Base-by-base conservation (phyloP, 2,329 filamentous ascomycete genomes). In the Alternaria arborescens region DNA sequence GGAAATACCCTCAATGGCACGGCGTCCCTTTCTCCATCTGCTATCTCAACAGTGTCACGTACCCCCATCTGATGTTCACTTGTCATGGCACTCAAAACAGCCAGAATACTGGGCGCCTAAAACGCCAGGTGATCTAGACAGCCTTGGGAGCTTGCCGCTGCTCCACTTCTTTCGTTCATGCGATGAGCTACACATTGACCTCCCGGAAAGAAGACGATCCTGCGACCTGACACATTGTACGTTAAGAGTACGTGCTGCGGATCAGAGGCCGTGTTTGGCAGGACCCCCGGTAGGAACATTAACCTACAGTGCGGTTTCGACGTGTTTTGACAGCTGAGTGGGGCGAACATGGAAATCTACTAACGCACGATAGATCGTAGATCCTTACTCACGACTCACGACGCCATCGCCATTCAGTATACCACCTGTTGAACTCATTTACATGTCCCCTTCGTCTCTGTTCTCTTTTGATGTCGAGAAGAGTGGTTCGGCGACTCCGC, bases 1-100 rank as follows among this genome's bases (percentile, higher is more conserved):
- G 43, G 38, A 55, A 55, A 55, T 55, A 55, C 53, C 53, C 53
- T 55, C 22, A 48, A 55, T 55, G 43, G 34, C 43, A 48, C 16
- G 53, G 42, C 44, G 43, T 28, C 20, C 24, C 43, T 55, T 55
- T 4, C 48, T 50, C 32, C 24, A 41, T 24, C 20, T 38, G 16
- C 8, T 14, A 26, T 38, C 32, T 22, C n/a, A 32, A 5, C 32
- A 26, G 38, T 30, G 20, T 18, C 46, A 50, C 1, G n/a, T 18
- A 22, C 26, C 34, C 8, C 14, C 46, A 22, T 41, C 18, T 22
- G 4, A 24, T 3, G 46, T 48, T 48, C 46, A 48, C 30, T 24
- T 14, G 38, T 20, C 40, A 26, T 24, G 22, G 20, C 20, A 5
- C 20, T 4, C 8, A 32, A 50, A 36, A 50, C 46, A 50, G 32